These are phyloP conservation scores for Globisporangium middletonii DNA, from an alignment of 352 stramenopile genomes.

Conservation along the genomic window DNA sequence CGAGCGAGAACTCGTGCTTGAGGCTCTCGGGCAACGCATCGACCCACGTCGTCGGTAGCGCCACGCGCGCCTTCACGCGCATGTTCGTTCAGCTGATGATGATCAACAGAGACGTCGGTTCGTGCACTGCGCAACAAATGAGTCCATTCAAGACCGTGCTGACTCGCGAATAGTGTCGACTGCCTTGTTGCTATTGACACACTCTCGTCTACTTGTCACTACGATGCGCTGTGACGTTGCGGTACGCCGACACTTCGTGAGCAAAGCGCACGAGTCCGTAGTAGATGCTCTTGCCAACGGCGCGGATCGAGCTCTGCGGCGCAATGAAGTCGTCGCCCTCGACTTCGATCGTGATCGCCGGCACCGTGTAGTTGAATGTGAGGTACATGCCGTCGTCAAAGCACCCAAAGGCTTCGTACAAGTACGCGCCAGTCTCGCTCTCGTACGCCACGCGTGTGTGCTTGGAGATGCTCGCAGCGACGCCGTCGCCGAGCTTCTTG, in stretches of 20 bases:
- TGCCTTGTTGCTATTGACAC: no score
- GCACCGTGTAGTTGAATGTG: slow-evolving; percentile 53
- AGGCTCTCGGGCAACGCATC: no score
- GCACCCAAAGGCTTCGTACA: slow-evolving; percentile 70
- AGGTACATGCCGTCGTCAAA: slow-evolving; percentile 62
- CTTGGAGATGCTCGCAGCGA: slow-evolving; percentile 42
- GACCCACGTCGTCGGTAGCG: no score
- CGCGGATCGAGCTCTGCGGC: slow-evolving; percentile 46
- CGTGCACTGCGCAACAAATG: no score
- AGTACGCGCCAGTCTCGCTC: slow-evolving; percentile 39
- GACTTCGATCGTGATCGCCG: slow-evolving; percentile 64
- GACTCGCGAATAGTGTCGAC: no score
- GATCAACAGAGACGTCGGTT: no score
- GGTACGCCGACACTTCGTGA: slow-evolving; percentile 40
- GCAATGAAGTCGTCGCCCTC: slow-evolving; percentile 65
- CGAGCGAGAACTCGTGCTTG: no score
- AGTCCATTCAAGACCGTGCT: no score
- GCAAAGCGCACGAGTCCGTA: slow-evolving; percentile 54
- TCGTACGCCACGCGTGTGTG: slow-evolving; percentile 32
- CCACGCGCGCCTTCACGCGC: no score
- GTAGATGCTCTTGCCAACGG: slow-evolving; percentile 49
- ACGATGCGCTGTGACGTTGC: not conserved
- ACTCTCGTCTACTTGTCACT: no score
- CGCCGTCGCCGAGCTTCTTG: slow-evolving; percentile 32
- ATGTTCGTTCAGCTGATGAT: no score